Percentiles rank a stretch among this genome's conserved stretches.
Conservation (phyloP, 2,329 filamentous ascomycete species). For the Lasiodiplodia citricola region DNA sequence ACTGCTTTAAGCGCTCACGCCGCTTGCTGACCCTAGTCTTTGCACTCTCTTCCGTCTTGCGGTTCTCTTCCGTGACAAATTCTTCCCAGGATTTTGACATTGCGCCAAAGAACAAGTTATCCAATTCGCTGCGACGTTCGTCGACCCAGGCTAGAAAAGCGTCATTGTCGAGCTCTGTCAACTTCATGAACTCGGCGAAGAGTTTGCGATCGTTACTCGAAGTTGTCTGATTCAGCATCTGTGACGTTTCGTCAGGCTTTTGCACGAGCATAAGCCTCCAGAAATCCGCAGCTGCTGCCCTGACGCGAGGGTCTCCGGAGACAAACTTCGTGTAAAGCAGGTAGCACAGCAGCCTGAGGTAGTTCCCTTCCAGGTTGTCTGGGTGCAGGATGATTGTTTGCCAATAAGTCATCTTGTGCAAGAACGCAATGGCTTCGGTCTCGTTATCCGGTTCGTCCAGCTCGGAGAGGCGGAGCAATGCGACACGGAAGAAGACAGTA, state of each 20-base stretch:
- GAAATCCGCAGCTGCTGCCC: constrained; percentile 78
- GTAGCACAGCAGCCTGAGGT: constrained; percentile 87
- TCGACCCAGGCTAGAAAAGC: constrained; percentile 90
- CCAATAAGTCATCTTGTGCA: constrained; percentile 92
- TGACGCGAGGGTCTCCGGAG: constrained; percentile 69
- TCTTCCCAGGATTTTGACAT: constrained; percentile 86
- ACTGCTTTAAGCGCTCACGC: constrained; percentile 80
- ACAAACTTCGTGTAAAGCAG: constrained; percentile 89
- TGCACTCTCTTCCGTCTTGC: constrained; percentile 76
- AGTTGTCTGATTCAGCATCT: constrained; percentile 74
- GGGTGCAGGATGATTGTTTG: constrained; percentile 86
- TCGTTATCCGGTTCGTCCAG: constrained; percentile 71
- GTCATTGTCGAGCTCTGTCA: constrained; percentile 88
- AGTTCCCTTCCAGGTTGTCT: constrained; percentile 78
- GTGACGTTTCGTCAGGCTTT: constrained; percentile 80
- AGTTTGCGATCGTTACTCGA: constrained; percentile 73
- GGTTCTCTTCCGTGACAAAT: constrained; percentile 83
- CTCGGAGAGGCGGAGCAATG: constrained; percentile 82
- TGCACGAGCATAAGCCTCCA: constrained; percentile 94
- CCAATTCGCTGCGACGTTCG: constrained; percentile 76
- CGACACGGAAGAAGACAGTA: constrained; percentile 76
- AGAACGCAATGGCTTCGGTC: constrained; percentile 69
- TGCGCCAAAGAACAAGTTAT: constrained; percentile 79
- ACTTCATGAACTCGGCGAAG: constrained; percentile 76
- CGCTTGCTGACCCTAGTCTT: constrained; percentile 73